phyloP scores from a whole-genome alignment of 768 basidiomycete genomes.

The Pisolithus microcarpus region DNA sequence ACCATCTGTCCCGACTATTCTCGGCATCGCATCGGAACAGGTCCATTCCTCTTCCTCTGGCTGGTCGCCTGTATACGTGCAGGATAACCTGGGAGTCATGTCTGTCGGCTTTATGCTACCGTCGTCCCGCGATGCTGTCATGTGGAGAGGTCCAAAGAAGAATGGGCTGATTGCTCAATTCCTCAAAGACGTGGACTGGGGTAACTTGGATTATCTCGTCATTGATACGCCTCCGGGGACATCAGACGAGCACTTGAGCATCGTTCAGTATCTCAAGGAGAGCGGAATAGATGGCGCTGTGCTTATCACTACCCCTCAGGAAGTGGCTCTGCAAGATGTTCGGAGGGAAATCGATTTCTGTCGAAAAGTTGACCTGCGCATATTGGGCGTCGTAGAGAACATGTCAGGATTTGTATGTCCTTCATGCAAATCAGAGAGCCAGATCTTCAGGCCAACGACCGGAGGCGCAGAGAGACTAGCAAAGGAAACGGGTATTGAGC shows the following conservation, averaged over 20 bases:
- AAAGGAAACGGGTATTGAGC: conserved; percentile 74
- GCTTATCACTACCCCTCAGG: conserved; percentile 95
- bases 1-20: conserved; percentile 93
- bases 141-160: conserved; percentile 99
- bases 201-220: conserved; percentile 87
- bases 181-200: conserved; percentile 99
- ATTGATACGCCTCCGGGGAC: conserved; percentile 98
- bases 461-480: conserved; percentile 87
- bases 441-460: conserved; percentile 93
- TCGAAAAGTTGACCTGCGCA: conserved; percentile 83
- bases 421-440: conserved; percentile 77
- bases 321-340: conserved; percentile 95
- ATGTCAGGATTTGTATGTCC: conserved; percentile 99
- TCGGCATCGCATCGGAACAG: conserved; percentile 86
- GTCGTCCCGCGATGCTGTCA: conserved; percentile 78
- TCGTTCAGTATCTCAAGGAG: conserved; percentile 93
- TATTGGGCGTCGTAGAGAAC: conserved; percentile 94
- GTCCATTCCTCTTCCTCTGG: conserved; percentile 91
- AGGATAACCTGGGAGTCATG: conserved; percentile 92
- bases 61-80: conserved; percentile 97
- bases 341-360: conserved; percentile 97
- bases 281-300: conserved; percentile 95
- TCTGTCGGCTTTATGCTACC: conserved; percentile 98
- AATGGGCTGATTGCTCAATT: conserved; percentile 98
- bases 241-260: conserved; percentile 92